Evolutionary conservation across 1,284 basidiomycete species (phyloP).

Genomic region (Cystobasidiaceae sp.): DNA sequence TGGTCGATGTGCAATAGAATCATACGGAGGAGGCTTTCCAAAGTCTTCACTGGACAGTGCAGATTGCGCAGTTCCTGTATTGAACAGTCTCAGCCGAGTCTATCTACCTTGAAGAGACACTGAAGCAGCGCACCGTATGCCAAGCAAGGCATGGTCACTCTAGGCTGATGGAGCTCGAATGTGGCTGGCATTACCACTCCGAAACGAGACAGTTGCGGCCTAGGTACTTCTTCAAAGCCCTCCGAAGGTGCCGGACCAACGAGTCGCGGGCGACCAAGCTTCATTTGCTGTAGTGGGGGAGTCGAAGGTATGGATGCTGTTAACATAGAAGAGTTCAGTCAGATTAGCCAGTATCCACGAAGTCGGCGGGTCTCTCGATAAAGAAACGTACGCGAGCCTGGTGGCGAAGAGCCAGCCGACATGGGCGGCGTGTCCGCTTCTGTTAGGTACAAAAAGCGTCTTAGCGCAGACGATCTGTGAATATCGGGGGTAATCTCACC

Average conservation of each 20-base stretch:
- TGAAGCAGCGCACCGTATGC: conserved; percentile 6
- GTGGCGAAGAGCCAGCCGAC: no score
- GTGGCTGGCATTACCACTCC: not conserved
- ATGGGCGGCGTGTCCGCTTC: no score
- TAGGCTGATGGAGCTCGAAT: not conserved
- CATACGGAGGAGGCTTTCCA: conserved; percentile 16
- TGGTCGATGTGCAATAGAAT: not conserved
- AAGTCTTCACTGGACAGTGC: conserved; percentile 19
- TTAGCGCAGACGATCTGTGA: no score
- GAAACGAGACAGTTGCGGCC: not conserved
- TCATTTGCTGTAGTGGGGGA: no score
- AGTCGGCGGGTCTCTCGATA: no score
- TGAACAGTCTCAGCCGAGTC: not conserved
- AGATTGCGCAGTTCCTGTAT: not conserved
- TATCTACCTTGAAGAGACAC: not conserved
- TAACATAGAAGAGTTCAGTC: no score
- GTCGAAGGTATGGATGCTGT: no score
- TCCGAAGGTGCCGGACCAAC: not conserved
- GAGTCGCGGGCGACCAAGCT: not conserved
- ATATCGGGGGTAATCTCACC: no score
- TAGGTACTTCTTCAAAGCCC: not conserved
- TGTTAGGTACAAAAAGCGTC: no score
- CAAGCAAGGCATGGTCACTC: conserved; percentile 10
- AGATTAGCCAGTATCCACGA: no score
- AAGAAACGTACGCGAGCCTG: no score